Evolutionary conservation across 2,329 filamentous ascomycete genomes (phyloP), one percentile per base, ranked within the genome.

Genomic region (Beauveria varroae): DNA sequence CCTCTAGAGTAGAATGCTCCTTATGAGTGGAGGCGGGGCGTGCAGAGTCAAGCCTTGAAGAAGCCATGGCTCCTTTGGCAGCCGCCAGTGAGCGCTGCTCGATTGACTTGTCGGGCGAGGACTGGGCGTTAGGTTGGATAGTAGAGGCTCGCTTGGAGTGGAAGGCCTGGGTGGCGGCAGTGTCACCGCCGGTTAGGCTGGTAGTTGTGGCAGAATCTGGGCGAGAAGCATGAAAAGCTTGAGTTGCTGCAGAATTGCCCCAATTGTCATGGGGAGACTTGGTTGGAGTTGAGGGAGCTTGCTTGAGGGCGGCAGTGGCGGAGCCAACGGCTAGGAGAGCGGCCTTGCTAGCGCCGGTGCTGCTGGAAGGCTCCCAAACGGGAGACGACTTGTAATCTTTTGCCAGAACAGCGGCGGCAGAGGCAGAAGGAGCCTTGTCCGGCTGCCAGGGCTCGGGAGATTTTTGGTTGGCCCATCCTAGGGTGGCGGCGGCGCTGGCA

Each of bases 1-100:
- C 75, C 61, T 83, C 78, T 66, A 86, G 81, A 63, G 85, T 76
- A 37, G 75, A 71, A 61, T 76, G 76, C 53, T 75, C 69, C 10
- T 67, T 16, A 2, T 65, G 62, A 72, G 28, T 43, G 22, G 62
- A 52, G 34, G n/a, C 22, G 34, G 51, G 56, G n/a, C 30, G 61
- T 24, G 28, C 26, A 37, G 52, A 46, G 8, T 55, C 46, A 26
- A 28, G 82, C 62, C 87, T 81, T 52, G 74, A 77, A 30, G 76
- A 79, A 30, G 84, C 79, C 76, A 91, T 86, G n/a, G 91, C 91
- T 30, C 86, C 90, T 55, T 87, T 88, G 14, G 91, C 92, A 47
- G 91, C 91, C 41, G 84, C 77, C 52, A 93, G 78, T 1, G 91
- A 91, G 63, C 84, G 86, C 63, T 84, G 82, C 41, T 79, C 81